A percentile compares a stretch with the other conserved stretches of the same genome.
Conservation (phyloP, 306 rosid genomes). For the Casuarina equisetifolia region DNA sequence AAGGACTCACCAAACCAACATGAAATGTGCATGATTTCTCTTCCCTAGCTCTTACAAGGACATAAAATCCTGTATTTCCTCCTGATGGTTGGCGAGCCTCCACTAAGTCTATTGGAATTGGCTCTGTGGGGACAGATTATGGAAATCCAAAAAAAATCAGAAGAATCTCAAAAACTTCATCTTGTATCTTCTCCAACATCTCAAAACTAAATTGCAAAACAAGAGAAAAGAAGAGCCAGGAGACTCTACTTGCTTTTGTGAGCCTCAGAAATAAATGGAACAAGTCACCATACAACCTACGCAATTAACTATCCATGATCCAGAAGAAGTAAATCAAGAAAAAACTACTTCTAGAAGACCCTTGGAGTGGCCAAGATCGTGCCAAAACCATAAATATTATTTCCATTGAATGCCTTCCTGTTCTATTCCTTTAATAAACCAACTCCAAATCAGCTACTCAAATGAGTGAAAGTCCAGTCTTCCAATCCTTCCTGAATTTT, state of each 20-base stretch:
- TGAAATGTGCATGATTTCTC: too few species aligned
- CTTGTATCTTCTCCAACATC: not conserved
- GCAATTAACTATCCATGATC: not conserved
- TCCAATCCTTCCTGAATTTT: not conserved
- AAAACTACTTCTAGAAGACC: not conserved
- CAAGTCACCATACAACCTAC: not conserved
- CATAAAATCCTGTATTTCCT: too few species aligned
- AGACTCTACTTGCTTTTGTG: not conserved
- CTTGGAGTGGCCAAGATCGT: not conserved
- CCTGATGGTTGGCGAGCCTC: not conserved
- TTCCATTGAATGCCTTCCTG: not conserved
- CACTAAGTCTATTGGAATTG: too few species aligned
- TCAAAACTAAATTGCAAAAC: not conserved
- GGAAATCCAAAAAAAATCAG: too few species aligned
- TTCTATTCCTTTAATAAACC: not conserved
- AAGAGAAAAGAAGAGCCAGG: not conserved
- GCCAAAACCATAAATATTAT: not conserved
- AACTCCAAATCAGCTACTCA: constrained; percentile 8
- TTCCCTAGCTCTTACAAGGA: not conserved
- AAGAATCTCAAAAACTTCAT: not conserved
- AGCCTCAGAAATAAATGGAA: not conserved
- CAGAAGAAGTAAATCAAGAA: not conserved
- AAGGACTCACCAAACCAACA: too few species aligned
- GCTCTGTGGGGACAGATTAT: too few species aligned
- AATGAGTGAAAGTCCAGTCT: not conserved